A percentile compares a stretch with the other conserved stretches of the same genome.
Conservation (phyloP, 331 rosid genomes). For the Cucumis variabilis region DNA sequence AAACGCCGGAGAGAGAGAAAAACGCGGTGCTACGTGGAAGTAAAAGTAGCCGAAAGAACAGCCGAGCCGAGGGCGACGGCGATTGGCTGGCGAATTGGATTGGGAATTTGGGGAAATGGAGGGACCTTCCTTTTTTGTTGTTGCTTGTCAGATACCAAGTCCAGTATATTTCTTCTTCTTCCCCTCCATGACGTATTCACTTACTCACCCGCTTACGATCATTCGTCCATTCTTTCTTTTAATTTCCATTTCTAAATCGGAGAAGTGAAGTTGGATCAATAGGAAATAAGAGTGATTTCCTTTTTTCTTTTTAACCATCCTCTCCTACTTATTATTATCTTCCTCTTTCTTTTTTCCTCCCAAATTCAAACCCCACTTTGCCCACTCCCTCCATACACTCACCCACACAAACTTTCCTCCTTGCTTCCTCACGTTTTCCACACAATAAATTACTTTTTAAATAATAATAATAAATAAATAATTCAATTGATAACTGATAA, state of each 20-base stretch:
- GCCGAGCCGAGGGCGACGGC: slow-evolving; percentile 13
- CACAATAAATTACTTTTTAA: not conserved
- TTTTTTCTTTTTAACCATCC: not conserved
- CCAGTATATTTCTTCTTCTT: not conserved
- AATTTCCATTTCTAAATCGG: not conserved
- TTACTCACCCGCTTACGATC: not conserved
- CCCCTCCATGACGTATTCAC: not conserved
- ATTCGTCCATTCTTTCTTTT: not conserved
- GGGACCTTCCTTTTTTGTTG: not conserved
- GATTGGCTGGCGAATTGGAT: slow-evolving; percentile 19
- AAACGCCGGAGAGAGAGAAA: slow-evolving; percentile 59
- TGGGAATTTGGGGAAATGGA: not conserved
- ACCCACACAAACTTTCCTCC: not conserved
- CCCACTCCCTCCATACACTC: not conserved
- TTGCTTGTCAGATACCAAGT: slow-evolving; percentile 18
- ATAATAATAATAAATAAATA: no score
- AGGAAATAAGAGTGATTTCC: no score
- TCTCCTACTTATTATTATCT: not conserved
- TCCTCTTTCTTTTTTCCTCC: not conserved
- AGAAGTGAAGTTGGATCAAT: not conserved
- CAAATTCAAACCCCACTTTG: not conserved
- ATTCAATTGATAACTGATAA: no score
- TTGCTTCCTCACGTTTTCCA: not conserved
- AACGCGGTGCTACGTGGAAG: slow-evolving; percentile 79
- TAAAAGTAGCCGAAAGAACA: not conserved